A percentile compares a stretch with the other conserved stretches of the same genome.
Evolutionary conservation across 495 filamentous ascomycete genomes (phyloP).

Genomic region (Penicillium pulvis): DNA sequence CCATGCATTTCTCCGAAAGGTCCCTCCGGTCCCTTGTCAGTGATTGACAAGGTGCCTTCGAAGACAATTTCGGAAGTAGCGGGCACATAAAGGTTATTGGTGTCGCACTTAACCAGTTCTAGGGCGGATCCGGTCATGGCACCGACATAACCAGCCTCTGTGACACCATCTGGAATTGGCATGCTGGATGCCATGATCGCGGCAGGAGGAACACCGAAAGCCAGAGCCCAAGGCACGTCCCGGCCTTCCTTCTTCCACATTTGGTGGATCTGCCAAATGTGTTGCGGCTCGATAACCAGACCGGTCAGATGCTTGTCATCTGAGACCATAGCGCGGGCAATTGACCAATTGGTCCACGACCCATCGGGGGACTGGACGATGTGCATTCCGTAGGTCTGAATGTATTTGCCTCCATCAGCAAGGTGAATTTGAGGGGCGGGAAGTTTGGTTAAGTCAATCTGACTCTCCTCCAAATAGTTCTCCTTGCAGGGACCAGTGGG

Average conservation of each 20-base stretch:
- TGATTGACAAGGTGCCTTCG: slow-evolving; percentile 40
- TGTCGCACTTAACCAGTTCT: slow-evolving; percentile 46
- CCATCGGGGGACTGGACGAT: slow-evolving; percentile 39
- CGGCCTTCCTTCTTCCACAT: slow-evolving; percentile 40
- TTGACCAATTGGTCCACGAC: slow-evolving; percentile 48
- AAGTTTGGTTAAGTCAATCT: slow-evolving; percentile 39
- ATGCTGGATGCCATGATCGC: slow-evolving; percentile 43
- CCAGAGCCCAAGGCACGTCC: slow-evolving; percentile 41
- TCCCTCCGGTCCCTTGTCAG: slow-evolving; percentile 35
- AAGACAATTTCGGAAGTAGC: slow-evolving; percentile 44
- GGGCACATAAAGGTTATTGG: slow-evolving; percentile 40
- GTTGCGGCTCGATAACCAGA: slow-evolving; percentile 33
- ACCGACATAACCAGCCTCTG: slow-evolving; percentile 40
- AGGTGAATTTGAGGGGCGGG: slow-evolving; percentile 38
- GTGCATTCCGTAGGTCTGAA: slow-evolving; percentile 44
- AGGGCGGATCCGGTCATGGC: slow-evolving; percentile 38
- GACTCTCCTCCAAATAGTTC: slow-evolving; percentile 29
- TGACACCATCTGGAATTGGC: slow-evolving; percentile 40
- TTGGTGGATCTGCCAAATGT: slow-evolving; percentile 39
- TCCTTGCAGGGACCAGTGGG: slow-evolving; percentile 38
- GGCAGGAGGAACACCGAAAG: slow-evolving; percentile 43
- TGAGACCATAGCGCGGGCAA: slow-evolving; percentile 41
- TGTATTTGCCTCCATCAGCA: slow-evolving; percentile 42
- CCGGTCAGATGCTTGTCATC: slow-evolving; percentile 36
- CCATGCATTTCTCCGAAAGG: slow-evolving; percentile 45